Base-by-base conservation (phyloP, 140 eudicot genomes). In the Stevia rebaudiana region DNA sequence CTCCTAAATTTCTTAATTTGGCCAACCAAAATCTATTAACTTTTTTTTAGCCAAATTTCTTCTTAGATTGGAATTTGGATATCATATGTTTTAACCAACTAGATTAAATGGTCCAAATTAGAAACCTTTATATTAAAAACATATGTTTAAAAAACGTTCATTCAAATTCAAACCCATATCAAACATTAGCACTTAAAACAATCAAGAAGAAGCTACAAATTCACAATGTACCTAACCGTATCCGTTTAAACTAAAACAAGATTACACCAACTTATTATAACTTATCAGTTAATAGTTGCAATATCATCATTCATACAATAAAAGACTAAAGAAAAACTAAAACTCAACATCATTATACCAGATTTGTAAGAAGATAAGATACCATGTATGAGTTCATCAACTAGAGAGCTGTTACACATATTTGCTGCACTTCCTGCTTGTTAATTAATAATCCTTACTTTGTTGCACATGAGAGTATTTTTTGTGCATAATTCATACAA, bases 211-310 rank as follows among this genome's bases (percentile, higher is more conserved):
- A 66, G 53, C 79, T 74, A 74, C 69, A 64, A 64, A 49, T 62
- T 51, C 51, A 35, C 54, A 65, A 64, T 54, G 72, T 42, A 43
- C 71, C 77, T 63, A 72, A 16, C 54, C 72, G 22, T 33, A 36
- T 63, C 44, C 15, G 50, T 65, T 55, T 64, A 42, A 62, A 71
- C 13, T 60, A 61, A 63, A 74, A 50, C 68, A 61, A 74, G 54
- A 57, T 74, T 44, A 74, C 74, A 76, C 76, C 71, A 69, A 54
- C 61, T 74, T 71, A 76, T 70, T 48, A 61, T 40, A 48, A 65
- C 12, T 71, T 56, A 40, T 76, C 43, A 61, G 72, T 69, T 61
- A 76, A 60, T 11, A 36, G 36, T 61, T 53, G 63, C 46, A 41
- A 65, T 46, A 50, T 66, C 74, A 65, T 73, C 65, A 60, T 28